A percentile compares a stretch with the other conserved stretches of the same genome.
Conservation (phyloP, 306 rosid species). For the Leucaena leucocephala region DNA sequence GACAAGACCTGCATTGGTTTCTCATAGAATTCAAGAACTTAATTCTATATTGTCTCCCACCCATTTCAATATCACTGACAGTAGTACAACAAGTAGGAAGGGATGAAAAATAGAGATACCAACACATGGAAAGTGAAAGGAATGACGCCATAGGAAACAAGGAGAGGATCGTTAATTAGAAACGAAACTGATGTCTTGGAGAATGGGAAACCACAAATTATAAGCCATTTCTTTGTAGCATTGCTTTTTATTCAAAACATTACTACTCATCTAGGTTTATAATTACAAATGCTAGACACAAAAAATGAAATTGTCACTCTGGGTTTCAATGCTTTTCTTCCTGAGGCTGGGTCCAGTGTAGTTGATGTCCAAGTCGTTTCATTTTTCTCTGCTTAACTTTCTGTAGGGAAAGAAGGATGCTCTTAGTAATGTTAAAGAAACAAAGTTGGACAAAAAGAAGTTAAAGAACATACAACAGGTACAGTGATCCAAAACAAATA, state of each 20-base stretch:
- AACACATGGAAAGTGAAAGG: background rate
- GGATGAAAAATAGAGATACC: background rate
- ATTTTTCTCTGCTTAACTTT: background rate
- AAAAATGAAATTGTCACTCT: background rate
- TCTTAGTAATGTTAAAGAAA: background rate
- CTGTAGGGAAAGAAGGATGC: background rate
- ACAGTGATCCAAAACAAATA: background rate
- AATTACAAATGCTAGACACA: background rate
- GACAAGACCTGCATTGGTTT: conserved; percentile 6
- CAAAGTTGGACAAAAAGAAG: background rate
- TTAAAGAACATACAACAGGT: background rate
- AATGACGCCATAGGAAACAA: background rate
- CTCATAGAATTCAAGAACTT: conserved; percentile 2
- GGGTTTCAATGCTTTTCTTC: background rate
- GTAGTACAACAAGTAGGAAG: background rate
- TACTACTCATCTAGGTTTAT: background rate
- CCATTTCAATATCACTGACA: background rate
- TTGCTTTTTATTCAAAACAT: background rate
- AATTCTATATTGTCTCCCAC: background rate
- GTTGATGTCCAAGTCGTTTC: background rate
- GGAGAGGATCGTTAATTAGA: background rate
- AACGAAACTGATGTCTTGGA: background rate
- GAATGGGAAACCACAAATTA: background rate
- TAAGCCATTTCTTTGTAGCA: background rate
- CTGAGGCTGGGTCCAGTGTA: background rate